Percentiles rank a stretch among this genome's conserved stretches.
Conservation (phyloP, 1,284 basidiomycete species). For the Ustilago sp. region DNA sequence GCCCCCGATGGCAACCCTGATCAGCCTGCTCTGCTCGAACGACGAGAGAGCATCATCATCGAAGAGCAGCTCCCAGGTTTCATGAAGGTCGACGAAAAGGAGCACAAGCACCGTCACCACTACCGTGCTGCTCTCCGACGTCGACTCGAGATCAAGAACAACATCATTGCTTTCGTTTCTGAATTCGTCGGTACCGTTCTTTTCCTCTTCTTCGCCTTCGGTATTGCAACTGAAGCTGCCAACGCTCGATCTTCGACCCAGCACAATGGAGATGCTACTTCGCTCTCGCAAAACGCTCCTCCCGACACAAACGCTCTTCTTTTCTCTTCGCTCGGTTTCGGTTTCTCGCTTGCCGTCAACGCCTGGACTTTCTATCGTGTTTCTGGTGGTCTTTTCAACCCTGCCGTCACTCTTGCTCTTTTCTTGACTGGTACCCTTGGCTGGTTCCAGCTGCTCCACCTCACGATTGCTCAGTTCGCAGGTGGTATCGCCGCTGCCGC, state of each 20-base stretch:
- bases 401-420: conserved; percentile 71
- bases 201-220: conserved; percentile 62
- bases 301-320: conserved; percentile 67
- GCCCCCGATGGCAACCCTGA: conserved; percentile 4
- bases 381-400: conserved; percentile 68
- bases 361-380: conserved; percentile 57
- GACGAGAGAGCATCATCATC: conserved; percentile 40
- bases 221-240: conserved; percentile 53
- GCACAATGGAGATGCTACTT: conserved; percentile 23
- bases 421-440: conserved; percentile 71
- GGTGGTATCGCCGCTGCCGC: conserved; percentile 72
- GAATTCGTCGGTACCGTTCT: conserved; percentile 72
- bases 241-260: conserved; percentile 29
- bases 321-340: conserved; percentile 72
- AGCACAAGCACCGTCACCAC: conserved; percentile 48
- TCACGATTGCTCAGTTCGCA: conserved; percentile 71
- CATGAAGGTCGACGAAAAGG: conserved; percentile 49
- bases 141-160: conserved; percentile 73
- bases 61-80: conserved; percentile 45
- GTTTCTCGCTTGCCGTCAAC: conserved; percentile 69
- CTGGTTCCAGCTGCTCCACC: conserved; percentile 69
- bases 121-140: conserved; percentile 41
- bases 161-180: conserved; percentile 71
- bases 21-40: conserved; percentile 27
- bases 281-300: conserved; percentile 36